Percentiles rank a stretch among this genome's conserved stretches.
phyloP scores from a whole-genome alignment of 2,329 filamentous ascomycete species.

The Penicillium italicum region DNA sequence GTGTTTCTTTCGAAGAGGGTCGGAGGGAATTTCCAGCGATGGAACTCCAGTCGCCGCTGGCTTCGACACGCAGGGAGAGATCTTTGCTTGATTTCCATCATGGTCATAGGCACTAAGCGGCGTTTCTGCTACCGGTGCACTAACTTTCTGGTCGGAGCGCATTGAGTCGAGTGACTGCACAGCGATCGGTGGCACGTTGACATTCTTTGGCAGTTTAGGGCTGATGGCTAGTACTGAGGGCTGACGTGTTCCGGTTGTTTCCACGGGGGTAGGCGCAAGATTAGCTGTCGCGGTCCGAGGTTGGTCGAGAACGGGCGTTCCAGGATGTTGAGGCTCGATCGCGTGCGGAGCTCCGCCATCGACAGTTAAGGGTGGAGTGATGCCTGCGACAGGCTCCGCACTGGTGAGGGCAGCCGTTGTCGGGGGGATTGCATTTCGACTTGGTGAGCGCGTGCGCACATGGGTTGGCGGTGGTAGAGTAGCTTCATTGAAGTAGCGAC shows the following conservation, averaged over 20 bases:
- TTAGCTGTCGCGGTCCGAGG: conserved; percentile 4
- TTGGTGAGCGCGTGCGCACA: conserved; percentile 21
- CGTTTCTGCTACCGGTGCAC: conserved; percentile 20
- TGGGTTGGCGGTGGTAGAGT: conserved; percentile 47
- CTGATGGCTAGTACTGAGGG: conserved; percentile 10
- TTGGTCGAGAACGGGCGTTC: not conserved
- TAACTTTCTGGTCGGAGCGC: conserved; percentile 27
- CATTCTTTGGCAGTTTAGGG: conserved; percentile 11
- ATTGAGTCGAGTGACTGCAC: conserved; percentile 54
- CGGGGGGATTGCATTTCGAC: conserved; percentile 27
- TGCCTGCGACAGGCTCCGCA: conserved; percentile 24
- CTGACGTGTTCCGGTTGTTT: conserved; percentile 3
- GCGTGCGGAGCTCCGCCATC: conserved; percentile 16
- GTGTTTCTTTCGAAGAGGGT: conserved; percentile 26
- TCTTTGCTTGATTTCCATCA: conserved; percentile 18
- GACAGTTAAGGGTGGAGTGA: conserved; percentile 15
- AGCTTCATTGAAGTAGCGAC: conserved; percentile 55
- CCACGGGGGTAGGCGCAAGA: conserved; percentile 10
- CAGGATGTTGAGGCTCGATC: conserved; percentile 8
- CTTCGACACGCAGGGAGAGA: conserved; percentile 21
- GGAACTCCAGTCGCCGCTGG: conserved; percentile 13
- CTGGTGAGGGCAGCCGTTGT: conserved; percentile 34
- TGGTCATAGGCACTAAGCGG: conserved; percentile 25
- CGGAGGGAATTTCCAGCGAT: conserved; percentile 17
- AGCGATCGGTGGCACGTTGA: conserved; percentile 16